phyloP scores from a whole-genome alignment of 73 alveolate genomes.

The Tetrahymena borealis region DNA sequence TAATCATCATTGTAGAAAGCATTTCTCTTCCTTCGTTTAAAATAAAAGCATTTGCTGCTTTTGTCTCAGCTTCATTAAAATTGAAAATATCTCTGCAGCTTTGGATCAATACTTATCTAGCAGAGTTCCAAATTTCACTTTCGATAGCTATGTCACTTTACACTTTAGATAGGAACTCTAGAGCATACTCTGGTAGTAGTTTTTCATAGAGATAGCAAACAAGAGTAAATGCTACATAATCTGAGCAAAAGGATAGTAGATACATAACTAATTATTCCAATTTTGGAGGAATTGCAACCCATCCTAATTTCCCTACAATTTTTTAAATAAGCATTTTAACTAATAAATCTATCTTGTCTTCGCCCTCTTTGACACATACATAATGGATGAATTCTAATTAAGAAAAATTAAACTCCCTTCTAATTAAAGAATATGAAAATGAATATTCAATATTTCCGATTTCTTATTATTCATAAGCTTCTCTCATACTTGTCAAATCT shows the following conservation, averaged over 20 bases:
- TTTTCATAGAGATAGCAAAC: background rate
- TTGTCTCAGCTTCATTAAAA: background rate
- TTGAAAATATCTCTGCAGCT: background rate
- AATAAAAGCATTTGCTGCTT: background rate
- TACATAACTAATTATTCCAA: background rate
- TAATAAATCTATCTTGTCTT: background rate
- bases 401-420: background rate
- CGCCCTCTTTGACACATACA: background rate
- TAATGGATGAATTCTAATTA: background rate
- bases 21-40: background rate
- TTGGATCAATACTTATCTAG: background rate
- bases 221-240: background rate
- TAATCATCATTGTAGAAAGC: background rate
- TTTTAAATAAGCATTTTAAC: background rate
- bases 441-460: background rate
- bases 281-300: background rate
- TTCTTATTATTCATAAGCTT: background rate
- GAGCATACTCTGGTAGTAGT: background rate
- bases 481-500: background rate
- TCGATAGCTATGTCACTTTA: background rate
- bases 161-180: background rate
- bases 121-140: background rate
- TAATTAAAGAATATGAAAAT: background rate
- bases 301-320: background rate
- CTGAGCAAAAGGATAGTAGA: background rate